Conservation (phyloP, 306 rosid species). For the Cajanus cajan region DNA sequence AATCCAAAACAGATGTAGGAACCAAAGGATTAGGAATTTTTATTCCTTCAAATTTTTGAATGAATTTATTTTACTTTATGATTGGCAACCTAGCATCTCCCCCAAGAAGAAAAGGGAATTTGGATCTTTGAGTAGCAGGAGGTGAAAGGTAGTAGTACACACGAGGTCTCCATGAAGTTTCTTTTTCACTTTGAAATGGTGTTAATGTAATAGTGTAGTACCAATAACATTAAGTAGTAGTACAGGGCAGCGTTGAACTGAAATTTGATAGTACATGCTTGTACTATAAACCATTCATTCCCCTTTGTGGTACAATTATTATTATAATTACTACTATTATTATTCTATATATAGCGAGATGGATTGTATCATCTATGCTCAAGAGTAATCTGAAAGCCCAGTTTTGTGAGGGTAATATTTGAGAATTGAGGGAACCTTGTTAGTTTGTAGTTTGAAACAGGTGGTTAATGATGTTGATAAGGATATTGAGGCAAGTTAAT, state of each 20-base stretch:
- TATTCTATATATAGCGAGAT: conserved; percentile 23
- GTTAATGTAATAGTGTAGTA: neutral
- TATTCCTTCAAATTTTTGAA: too few species aligned
- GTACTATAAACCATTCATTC: conserved; percentile 28
- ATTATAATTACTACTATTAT: neutral
- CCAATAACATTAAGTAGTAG: conserved; percentile 27
- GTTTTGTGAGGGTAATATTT: neutral
- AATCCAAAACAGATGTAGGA: too few species aligned
- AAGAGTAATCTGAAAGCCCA: neutral
- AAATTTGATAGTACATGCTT: conserved; percentile 33
- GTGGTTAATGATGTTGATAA: neutral
- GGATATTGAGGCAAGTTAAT: conserved; percentile 2
- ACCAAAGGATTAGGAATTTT: too few species aligned
- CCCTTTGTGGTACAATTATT: neutral
- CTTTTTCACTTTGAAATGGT: neutral
- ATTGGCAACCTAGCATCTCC: neutral
- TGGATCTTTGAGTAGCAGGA: neutral
- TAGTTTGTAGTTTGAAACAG: neutral
- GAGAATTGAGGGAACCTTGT: conserved; percentile 12
- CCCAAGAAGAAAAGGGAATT: neutral
- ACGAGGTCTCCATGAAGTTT: neutral
- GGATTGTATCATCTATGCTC: neutral
- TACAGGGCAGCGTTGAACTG: neutral
- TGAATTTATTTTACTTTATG: neutral
- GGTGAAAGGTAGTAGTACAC: conserved; percentile 22